These are phyloP conservation scores for Globomyces pollinis-pini DNA, from an alignment of 192 early-diverging fungal genomes.

Conservation along the genomic window DNA sequence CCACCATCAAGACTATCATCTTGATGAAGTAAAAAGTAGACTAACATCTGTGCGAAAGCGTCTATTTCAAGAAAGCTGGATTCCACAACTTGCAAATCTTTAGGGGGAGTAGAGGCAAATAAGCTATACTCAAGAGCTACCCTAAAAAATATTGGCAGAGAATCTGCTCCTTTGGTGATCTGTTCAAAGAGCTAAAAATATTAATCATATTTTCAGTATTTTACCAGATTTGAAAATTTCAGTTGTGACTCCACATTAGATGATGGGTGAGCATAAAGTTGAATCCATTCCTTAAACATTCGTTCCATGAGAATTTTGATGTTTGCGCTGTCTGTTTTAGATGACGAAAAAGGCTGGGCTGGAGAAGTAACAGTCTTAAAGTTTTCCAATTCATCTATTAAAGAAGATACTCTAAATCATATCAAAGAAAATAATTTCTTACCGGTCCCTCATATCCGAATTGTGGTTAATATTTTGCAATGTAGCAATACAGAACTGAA, in stretches of 20 bases:
- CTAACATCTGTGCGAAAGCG: conserved; percentile 83
- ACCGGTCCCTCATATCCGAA: not conserved
- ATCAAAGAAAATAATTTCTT: not conserved
- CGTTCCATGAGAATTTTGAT: conserved; percentile 25
- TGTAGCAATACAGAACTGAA: not conserved
- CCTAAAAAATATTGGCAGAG: conserved; percentile 33
- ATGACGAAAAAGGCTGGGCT: too few species aligned
- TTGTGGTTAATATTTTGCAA: not conserved
- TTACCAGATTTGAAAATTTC: conserved; percentile 48
- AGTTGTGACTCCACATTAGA: conserved; percentile 64
- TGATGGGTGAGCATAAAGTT: conserved; percentile 58
- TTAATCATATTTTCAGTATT: too few species aligned
- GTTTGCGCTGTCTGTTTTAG: not conserved
- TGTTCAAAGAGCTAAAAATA: too few species aligned
- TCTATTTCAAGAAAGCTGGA: too few species aligned
- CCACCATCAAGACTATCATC: conserved; percentile 46
- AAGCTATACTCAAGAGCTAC: conserved; percentile 62
- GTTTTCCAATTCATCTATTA: not conserved
- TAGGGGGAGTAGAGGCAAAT: conserved; percentile 43
- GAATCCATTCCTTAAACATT: conserved; percentile 80
- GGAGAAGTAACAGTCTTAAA: too few species aligned
- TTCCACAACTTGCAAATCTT: conserved; percentile 81
- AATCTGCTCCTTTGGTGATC: conserved; percentile 4
- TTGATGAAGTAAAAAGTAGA: conserved; percentile 71
- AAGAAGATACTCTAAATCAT: not conserved